A percentile compares a stretch with the other conserved stretches of the same genome.
Evolutionary conservation across 2,329 filamentous ascomycete genomes (phyloP).

Genomic region (Rhytidhysteron rufulum): DNA sequence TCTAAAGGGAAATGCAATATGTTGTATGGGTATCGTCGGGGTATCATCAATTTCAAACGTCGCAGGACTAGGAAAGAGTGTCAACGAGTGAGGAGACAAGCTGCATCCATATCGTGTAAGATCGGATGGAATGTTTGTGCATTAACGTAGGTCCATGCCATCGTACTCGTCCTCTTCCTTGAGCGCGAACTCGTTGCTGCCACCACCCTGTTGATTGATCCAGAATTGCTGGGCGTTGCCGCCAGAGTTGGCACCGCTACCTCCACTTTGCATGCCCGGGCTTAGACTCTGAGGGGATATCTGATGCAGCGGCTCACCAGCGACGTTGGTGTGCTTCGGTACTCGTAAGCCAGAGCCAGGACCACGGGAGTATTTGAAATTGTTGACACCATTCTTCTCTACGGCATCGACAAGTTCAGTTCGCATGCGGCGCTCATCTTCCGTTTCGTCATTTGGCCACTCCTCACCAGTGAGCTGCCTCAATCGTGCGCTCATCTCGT

Average conservation of each 20-base stretch:
- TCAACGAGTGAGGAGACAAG: slow-evolving; percentile 9
- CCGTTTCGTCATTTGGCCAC: slow-evolving; percentile 52
- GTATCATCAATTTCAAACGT: slow-evolving; percentile 27
- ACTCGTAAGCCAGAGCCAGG: slow-evolving; percentile 84
- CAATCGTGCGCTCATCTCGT: slow-evolving; percentile 68
- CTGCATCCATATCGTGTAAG: slow-evolving; percentile 7
- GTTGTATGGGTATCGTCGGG: slow-evolving; percentile 30
- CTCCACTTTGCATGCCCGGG: slow-evolving; percentile 60
- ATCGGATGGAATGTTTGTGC: slow-evolving; percentile 7
- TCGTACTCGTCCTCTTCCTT: slow-evolving; percentile 89
- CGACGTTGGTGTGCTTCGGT: slow-evolving; percentile 87
- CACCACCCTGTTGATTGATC: slow-evolving; percentile 45
- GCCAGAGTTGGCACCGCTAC: slow-evolving; percentile 52
- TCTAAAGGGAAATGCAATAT: slow-evolving; percentile 19
- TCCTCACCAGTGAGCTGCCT: slow-evolving; percentile 47
- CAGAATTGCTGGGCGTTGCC: slow-evolving; percentile 49
- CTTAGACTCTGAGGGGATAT: slow-evolving; percentile 56
- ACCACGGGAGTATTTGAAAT: slow-evolving; percentile 80
- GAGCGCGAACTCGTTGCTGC: slow-evolving; percentile 58
- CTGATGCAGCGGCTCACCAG: slow-evolving; percentile 66
- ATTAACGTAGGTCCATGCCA: slow-evolving; percentile 63
- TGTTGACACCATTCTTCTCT: slow-evolving; percentile 69
- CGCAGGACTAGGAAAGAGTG: slow-evolving; percentile 8
- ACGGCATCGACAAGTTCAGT: slow-evolving; percentile 86
- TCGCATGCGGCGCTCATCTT: slow-evolving; percentile 94